Evolutionary conservation across 2,329 filamentous ascomycete species (phyloP), one percentile per base, ranked within the genome.

Genomic region (Diaporthe nobilis): DNA sequence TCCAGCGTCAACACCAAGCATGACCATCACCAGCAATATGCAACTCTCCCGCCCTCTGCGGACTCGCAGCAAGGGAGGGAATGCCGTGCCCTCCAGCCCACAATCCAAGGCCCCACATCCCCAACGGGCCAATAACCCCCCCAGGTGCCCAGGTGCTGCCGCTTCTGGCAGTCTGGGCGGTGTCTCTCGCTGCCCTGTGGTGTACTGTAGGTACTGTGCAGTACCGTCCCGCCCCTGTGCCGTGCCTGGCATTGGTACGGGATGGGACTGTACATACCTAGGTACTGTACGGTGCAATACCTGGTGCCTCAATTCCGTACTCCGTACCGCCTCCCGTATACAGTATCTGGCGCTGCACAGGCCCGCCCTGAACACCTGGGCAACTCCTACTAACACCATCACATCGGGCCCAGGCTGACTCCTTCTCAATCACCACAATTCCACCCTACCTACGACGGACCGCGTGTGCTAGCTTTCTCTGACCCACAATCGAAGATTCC

Each of bases 401-500:
- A 49, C 53, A n/a, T 37, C 42, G 60, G 39, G 20, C 55, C 71
- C 71, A 49, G 37, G 17, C 55, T 37, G 65, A 55, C 49, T 70
- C 58, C 42, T 57, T 57, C 47, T 65, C 55, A 55, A 75, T 63
- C 58, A 34, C 61, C 51, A 73, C 61, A 68, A 73, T 61, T 61
- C 71, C 39, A 74, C 63, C 55, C 49, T 37, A 57, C 51, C 47
- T 57, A 53, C 31, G 22, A 71, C 73, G 15, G 15, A 57, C 51
- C 47, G 44, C 57, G 57, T 49, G 49, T 63, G 37, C 70, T 65
- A 65, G n/a, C 74, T 60, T 47, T 60, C 44, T 53, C 55, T 65
- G 72, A 73, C 71, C 73, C 73, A 77, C 75, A 73, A 72, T 73
- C 73, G 55, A 77, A 75, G 73, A 75, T 75, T 73, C 70, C 75